A percentile compares a stretch with the other conserved stretches of the same genome.
Conservation (phyloP, 1,284 basidiomycete species). For the Ganoderma boninense region DNA sequence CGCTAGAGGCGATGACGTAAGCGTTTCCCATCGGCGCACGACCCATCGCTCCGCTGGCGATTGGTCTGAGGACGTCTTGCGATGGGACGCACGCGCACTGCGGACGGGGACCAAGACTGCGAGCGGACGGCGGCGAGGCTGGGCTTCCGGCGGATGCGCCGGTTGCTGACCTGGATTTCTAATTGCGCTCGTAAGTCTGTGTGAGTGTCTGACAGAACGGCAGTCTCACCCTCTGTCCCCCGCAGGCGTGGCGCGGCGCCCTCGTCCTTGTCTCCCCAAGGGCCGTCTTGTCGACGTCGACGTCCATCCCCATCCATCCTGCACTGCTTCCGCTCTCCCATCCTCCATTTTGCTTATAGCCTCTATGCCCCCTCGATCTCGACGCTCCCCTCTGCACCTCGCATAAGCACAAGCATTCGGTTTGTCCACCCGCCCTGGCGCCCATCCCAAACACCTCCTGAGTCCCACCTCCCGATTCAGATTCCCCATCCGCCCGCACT, state of each 20-base stretch:
- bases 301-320: too few species aligned
- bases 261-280: neutral
- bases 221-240: neutral
- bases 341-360: neutral
- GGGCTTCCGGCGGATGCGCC: too few species aligned
- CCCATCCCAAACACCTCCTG: neutral
- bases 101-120: neutral
- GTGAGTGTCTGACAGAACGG: too few species aligned
- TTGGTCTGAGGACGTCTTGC: too few species aligned
- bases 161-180: neutral
- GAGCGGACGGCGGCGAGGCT: neutral
- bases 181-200: neutral
- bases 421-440: neutral
- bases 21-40: neutral
- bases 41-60: neutral
- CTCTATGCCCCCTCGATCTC: neutral
- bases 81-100: too few species aligned
- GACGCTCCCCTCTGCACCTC: neutral
- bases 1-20: neutral
- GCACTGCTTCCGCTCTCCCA: neutral
- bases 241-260: neutral
- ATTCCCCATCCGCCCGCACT: neutral
- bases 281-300: neutral
- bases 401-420: neutral
- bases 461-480: neutral